Evolutionary conservation across 805 yeast genomes (phyloP), one percentile per base, ranked within the genome.

Genomic region (Candida peoriensis): DNA sequence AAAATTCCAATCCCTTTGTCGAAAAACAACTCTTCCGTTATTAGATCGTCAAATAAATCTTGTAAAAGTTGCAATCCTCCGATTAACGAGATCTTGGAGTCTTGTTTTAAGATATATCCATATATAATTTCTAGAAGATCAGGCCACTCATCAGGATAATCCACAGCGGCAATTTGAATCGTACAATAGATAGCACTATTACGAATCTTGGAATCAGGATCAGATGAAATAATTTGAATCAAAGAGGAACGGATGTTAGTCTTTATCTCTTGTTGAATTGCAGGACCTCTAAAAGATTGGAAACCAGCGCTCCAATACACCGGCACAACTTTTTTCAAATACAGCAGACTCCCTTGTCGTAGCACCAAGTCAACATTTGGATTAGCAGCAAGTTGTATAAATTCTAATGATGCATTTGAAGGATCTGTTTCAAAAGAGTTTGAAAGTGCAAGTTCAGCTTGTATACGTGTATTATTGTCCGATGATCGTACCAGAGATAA

Each of bases 111-210:
- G 63, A 51, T 8, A 56, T 48, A 23, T 73, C 64, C 19, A 47
- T 76, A 78, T 15, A 86, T 50, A 6, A 56, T 56, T 22, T 58
- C 51, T 37, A 84, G 53, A 30, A 89, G 62, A 16, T 67, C 70
- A 1, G 97, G 95, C 97, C 97, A 90, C 54, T 87, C 95, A 52
- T 93, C 97, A 0, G 98, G 98, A 51, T 75, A 90, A 52, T 90
- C 98, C 2, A 79, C 83, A 3, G 83, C 81, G 1, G 95, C 87
- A 12, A 90, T 84, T 49, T 84, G 94, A 5, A 83, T 83, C 13
- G 88, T 73, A 12, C 84, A 80, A 44, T 85, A 80, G 2, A 89
- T 77, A 2, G 83, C 74, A 33, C 83, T 71, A 20, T 69, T 71
- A 39, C 86, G 67, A 12, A 89, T 63, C 47, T 81, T 84, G 8